Evolutionary conservation across 345 rosid species (phyloP), one percentile per base, ranked within the genome.

Genomic region (Sonneratia alba): DNA sequence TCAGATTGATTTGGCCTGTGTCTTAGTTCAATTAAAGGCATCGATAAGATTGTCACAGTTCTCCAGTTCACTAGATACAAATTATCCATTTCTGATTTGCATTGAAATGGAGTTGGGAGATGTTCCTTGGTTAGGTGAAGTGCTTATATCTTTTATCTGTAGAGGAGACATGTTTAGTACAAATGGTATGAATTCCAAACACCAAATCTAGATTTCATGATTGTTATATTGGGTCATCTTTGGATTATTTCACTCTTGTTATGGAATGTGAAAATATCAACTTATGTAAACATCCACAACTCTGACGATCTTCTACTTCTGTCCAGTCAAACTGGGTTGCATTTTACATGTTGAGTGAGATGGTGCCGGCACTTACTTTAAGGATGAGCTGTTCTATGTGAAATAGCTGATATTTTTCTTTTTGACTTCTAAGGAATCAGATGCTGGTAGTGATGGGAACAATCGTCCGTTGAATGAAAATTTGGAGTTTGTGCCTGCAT

Each of bases 381-480:
- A 1, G 19, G 37, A 22, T 6, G 18, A 62, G 11, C 27, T 34
- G 2, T 62, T 62, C 18, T 27, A 14, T 62, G 48, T 19, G 27
- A 37, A 36, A 75, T 66, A 16, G 51, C 24, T 68, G 34, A 27
- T 27, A 7, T 75, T 74, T 69, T 57, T 37, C n/a, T 69, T 42
- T 40, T 72, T 70, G 51, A 69, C 75, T 67, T 79, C 43, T 62
- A 81, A 93, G 98, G 92, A 89, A 72, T 55, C 81, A 64, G 92
- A 91, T 83, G 90, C 79, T 74, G 86, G 83, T 55, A 71, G 70
- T 63, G 77, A 82, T 70, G 86, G 82, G 24, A 80, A 72, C 51
- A 85, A 82, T 73, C 79, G 89, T 69, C 73, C 81, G 63, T 76
- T 83, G 66, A 89, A 83, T 71, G 96, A 84, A 66, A 86, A 77